phyloP scores from a whole-genome alignment of 306 rosid species.

The Alnus rubra region DNA sequence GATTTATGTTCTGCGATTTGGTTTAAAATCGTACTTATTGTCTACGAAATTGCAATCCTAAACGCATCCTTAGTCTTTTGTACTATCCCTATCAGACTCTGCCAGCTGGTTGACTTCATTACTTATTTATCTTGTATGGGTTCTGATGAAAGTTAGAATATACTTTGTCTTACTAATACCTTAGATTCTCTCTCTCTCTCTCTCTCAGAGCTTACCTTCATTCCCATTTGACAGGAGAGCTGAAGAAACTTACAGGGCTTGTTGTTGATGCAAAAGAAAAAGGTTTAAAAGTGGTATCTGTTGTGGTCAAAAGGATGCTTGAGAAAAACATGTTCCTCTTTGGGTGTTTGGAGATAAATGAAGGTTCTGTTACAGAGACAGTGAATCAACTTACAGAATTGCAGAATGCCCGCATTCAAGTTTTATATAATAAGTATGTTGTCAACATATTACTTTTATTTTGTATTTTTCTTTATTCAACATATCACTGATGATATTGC shows the following conservation, averaged over 20 bases:
- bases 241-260: slow-evolving; percentile 62
- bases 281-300: slow-evolving; percentile 44
- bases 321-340: slow-evolving; percentile 72
- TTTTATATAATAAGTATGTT: slow-evolving; percentile 60
- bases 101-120: neutral
- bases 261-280: slow-evolving; percentile 55
- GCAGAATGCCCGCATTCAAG: slow-evolving; percentile 67
- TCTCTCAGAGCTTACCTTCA: neutral
- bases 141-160: neutral
- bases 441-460: neutral
- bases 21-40: no score
- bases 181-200: neutral
- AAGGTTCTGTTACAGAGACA: slow-evolving; percentile 55
- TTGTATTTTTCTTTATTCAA: slow-evolving; percentile 18
- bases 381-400: slow-evolving; percentile 68
- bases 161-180: neutral
- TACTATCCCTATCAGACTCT: neutral
- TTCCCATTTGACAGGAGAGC: slow-evolving; percentile 54
- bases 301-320: slow-evolving; percentile 66
- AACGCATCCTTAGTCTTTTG: neutral
- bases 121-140: neutral
- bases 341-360: slow-evolving; percentile 67
- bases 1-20: no score
- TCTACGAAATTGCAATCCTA: no score
- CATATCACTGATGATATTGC: slow-evolving; percentile 8